Evolutionary conservation across 495 filamentous ascomycete species (phyloP).

Genomic region (Penicillium lagena): DNA sequence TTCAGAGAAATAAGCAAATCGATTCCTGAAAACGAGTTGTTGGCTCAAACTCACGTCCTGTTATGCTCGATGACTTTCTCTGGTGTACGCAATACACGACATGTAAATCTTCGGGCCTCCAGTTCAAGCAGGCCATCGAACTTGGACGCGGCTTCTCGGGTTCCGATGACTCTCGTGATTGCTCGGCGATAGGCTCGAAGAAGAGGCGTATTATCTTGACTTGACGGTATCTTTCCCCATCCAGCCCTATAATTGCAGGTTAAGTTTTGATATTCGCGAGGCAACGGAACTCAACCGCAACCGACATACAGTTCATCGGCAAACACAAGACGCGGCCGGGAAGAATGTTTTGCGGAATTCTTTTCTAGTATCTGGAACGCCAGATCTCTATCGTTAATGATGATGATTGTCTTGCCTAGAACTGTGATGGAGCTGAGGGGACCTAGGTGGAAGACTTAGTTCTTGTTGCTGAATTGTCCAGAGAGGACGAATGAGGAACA

Average conservation of each 20-base stretch:
- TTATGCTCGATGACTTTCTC: conserved; percentile 23
- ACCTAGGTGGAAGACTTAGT: conserved; percentile 7
- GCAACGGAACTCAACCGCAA: not conserved
- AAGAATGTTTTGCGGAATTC: conserved; percentile 33
- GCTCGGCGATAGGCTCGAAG: conserved; percentile 27
- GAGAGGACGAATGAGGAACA: not conserved
- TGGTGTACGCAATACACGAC: conserved; percentile 25
- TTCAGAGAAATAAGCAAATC: not conserved
- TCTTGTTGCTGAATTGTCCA: not conserved
- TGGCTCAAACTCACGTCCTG: conserved; percentile 16
- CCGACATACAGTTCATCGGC: conserved; percentile 23
- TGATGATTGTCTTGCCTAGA: conserved; percentile 38
- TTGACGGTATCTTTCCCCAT: conserved; percentile 18
- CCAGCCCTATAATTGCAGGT: not conserved
- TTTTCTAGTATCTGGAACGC: conserved; percentile 41
- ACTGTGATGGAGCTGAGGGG: conserved; percentile 44
- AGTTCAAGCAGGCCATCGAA: conserved; percentile 24
- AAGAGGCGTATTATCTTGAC: conserved; percentile 22
- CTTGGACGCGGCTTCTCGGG: conserved; percentile 13
- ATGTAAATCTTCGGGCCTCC: conserved; percentile 26
- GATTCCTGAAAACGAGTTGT: too few relatives aligned
- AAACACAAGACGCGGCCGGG: conserved; percentile 29
- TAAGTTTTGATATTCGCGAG: too few relatives aligned
- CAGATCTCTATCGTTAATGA: conserved; percentile 36
- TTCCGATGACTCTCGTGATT: conserved; percentile 22